A percentile compares a stretch with the other conserved stretches of the same genome.
Evolutionary conservation across 768 basidiomycete genomes (phyloP).

Genomic region (Tricholoma bakamatsutake): DNA sequence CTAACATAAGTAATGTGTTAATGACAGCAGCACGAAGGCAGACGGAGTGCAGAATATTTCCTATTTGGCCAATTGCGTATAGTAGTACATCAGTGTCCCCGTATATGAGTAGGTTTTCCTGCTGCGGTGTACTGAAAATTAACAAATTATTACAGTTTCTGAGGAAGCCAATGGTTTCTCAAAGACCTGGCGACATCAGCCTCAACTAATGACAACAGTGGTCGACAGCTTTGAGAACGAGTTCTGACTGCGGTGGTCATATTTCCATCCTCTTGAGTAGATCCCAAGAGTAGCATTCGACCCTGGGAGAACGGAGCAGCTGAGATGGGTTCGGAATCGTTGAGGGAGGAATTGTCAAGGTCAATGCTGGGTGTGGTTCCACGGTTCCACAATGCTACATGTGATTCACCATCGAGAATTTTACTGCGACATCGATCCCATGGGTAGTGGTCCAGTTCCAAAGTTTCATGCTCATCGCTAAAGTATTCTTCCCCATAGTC

Average conservation of each 20-base stretch:
- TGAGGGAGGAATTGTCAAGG: background rate
- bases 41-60: too few relatives aligned
- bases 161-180: constrained; percentile 62
- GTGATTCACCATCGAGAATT: background rate
- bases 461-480: background rate
- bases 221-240: background rate
- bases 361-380: background rate
- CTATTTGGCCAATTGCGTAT: too few relatives aligned
- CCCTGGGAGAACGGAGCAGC: constrained; percentile 24
- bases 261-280: constrained; percentile 12
- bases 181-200: constrained; percentile 54
- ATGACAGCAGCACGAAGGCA: too few relatives aligned
- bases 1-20: too few relatives aligned
- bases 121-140: too few relatives aligned
- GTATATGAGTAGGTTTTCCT: too few relatives aligned
- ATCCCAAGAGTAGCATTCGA: constrained; percentile 42
- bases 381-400: background rate
- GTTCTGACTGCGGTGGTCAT: background rate
- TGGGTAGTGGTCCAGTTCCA: background rate
- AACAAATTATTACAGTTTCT: constrained; percentile 34
- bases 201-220: constrained; percentile 43
- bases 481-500: background rate
- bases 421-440: background rate
- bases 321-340: background rate
- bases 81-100: too few relatives aligned